Evolutionary conservation across 371 early-diverging fungal species (phyloP).

Genomic region (Mucor sp.): DNA sequence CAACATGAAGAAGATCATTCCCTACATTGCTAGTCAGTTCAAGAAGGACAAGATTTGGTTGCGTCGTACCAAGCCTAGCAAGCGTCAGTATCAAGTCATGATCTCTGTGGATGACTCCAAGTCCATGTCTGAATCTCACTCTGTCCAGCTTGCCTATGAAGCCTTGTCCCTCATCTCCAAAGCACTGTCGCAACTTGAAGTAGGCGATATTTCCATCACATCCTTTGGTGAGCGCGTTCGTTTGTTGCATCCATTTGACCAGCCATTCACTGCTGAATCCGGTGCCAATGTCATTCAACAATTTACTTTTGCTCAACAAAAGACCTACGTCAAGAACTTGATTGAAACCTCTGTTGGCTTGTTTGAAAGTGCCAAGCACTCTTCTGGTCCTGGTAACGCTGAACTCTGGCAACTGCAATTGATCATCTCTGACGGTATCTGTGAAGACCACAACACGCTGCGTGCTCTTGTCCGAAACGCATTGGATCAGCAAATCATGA

Average conservation of each 20-base stretch:
- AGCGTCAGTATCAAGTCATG: constrained; percentile 98
- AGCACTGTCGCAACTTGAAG: constrained; percentile 92
- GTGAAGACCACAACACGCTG: constrained; percentile 89
- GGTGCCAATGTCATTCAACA: constrained; percentile 87
- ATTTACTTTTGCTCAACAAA: constrained; percentile 91
- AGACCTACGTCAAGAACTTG: constrained; percentile 83
- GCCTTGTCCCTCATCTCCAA: constrained; percentile 89
- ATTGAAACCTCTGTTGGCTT: constrained; percentile 79
- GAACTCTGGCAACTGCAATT: constrained; percentile 97
- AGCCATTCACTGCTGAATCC: constrained; percentile 84
- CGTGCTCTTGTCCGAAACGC: constrained; percentile 81
- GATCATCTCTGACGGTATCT: constrained; percentile 96
- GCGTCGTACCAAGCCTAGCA: constrained; percentile 96
- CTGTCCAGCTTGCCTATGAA: constrained; percentile 92
- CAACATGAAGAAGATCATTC: constrained; percentile 99
- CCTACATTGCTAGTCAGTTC: constrained; percentile 98
- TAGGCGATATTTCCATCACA: constrained; percentile 88
- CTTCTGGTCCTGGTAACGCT: constrained; percentile 40
- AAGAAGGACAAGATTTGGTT: constrained; percentile 99
- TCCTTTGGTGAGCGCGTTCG: constrained; percentile 90
- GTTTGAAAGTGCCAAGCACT: constrained; percentile 72
- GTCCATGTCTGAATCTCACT: constrained; percentile 92
- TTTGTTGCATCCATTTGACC: constrained; percentile 91
- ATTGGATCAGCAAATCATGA: constrained; percentile 87
- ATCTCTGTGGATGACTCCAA: constrained; percentile 99